These are phyloP conservation scores for Ganoderma resinaceum DNA, from an alignment of 1,284 basidiomycete species.

Conservation along the genomic window DNA sequence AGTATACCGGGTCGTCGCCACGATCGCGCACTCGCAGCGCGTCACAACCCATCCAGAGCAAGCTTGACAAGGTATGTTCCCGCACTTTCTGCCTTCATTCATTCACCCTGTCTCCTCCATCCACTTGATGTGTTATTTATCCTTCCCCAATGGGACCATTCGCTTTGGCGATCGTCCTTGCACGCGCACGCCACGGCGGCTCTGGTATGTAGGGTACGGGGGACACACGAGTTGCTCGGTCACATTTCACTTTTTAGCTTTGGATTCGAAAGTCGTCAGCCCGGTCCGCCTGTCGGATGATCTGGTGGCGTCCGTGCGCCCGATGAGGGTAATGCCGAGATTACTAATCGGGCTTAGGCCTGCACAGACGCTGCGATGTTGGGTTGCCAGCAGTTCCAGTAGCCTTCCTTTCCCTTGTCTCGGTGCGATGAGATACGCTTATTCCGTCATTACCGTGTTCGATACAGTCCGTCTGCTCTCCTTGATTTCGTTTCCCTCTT, in stretches of 20 bases:
- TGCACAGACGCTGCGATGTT: constrained; percentile 1
- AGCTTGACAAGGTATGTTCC: constrained; percentile 32
- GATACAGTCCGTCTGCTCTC: neutral
- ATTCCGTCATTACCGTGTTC: neutral
- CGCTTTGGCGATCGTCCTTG: neutral
- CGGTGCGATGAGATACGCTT: neutral
- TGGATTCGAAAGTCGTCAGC: neutral
- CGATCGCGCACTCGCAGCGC: constrained; percentile 25
- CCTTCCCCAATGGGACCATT: neutral
- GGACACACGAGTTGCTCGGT: neutral
- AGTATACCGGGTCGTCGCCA: constrained; percentile 16
- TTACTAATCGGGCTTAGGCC: constrained; percentile 1
- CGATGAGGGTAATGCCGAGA: constrained; percentile 11
- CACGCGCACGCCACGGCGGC: neutral
- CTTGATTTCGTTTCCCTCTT: neutral
- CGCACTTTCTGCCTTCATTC: neutral
- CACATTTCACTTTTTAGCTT: neutral
- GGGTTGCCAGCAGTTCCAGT: neutral
- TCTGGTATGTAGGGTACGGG: neutral
- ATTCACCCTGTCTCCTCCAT: neutral
- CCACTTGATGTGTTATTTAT: neutral
- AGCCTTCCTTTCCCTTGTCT: neutral
- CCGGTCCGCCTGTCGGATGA: neutral
- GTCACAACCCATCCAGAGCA: constrained; percentile 14
- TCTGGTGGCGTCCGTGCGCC: neutral